These are phyloP conservation scores for Coffea humblotiana DNA, from an alignment of 305 asterid genomes.

Conservation along the genomic window DNA sequence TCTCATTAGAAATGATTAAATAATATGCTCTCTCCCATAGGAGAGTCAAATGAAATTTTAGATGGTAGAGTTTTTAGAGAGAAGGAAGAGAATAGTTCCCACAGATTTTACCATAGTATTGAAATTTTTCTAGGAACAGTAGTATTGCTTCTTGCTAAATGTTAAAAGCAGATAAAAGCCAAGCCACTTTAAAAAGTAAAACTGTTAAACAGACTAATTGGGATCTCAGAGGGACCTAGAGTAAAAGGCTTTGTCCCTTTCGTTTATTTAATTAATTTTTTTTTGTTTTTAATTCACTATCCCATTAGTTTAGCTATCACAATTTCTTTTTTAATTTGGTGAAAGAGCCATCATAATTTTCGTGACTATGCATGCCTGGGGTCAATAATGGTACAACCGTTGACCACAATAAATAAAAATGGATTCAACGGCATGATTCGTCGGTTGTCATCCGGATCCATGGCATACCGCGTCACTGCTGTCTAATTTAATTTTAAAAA, in stretches of 20 bases:
- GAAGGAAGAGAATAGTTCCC: not conserved
- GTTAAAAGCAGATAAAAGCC: not conserved
- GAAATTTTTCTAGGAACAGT: not conserved
- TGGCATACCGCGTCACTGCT: not conserved
- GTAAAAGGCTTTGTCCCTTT: not conserved
- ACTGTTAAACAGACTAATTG: not conserved
- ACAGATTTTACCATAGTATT: not conserved
- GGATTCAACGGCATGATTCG: not conserved
- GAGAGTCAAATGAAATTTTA: too few relatives aligned
- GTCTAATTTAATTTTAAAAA: not conserved
- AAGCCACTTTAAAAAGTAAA: not conserved
- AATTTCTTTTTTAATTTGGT: too few relatives aligned
- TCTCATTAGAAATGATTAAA: too few relatives aligned
- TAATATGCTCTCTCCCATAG: too few relatives aligned
- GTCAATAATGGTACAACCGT: not conserved
- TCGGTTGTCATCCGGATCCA: not conserved
- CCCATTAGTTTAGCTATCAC: not conserved
- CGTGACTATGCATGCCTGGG: not conserved
- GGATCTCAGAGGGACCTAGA: conserved; percentile 9
- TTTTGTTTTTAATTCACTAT: not conserved
- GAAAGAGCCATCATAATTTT: not conserved
- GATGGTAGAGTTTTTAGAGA: too few relatives aligned
- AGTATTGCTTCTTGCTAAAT: not conserved
- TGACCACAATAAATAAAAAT: not conserved
- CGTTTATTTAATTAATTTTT: not conserved